Base-by-base conservation (phyloP, 192 early-diverging fungal genomes). In the Podila verticillata region DNA sequence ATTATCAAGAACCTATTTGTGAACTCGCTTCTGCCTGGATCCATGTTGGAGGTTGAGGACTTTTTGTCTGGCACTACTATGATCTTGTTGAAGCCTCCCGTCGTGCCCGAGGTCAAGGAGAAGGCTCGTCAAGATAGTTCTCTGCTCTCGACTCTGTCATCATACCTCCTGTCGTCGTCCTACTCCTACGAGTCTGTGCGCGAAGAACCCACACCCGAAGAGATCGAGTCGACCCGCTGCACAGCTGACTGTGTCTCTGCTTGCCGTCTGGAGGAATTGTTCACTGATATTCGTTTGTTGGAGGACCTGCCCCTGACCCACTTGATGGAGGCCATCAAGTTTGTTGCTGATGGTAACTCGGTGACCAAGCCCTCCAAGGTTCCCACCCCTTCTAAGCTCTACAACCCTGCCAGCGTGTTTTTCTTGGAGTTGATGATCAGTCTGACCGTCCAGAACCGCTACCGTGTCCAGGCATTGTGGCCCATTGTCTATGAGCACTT, bases 1-100 rank as follows among this genome's bases (percentile, higher is more conserved):
- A 89, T 90, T 31, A 83, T 96, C 10, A 86, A 90, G 34, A 95
- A 95, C 66, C 83, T 96, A 9, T 96, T 94, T 83, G 71, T 96
- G 54, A 94, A 94, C 68, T 88, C 87, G 3, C 71, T 96, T 8
- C 82, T 96, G 28, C 92, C 94, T 8, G 78, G 75, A 51, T 83
- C 82, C 8, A 82, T 95, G 89, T 48, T 93, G 9, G 84, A 88
- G 68, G 86, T 91, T 2, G 92, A 95, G 63, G 91, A 94, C 72
- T 95, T 96, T 74, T 82, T 94, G 57, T 74, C 87, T 22, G 89
- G 91, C 26, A 86, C 85, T 32, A 91, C 90, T 4, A 83, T 83
- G 57, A 93, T 96, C 57, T 90, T 92, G 26, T 70, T 89, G 13
- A 87, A 92, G 56, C 80, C 72, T 0, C 69, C 84, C 9, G 57